A percentile compares a stretch with the other conserved stretches of the same genome.
Evolutionary conservation across 495 filamentous ascomycete genomes (phyloP).

Genomic region (Penicillium fimorum): DNA sequence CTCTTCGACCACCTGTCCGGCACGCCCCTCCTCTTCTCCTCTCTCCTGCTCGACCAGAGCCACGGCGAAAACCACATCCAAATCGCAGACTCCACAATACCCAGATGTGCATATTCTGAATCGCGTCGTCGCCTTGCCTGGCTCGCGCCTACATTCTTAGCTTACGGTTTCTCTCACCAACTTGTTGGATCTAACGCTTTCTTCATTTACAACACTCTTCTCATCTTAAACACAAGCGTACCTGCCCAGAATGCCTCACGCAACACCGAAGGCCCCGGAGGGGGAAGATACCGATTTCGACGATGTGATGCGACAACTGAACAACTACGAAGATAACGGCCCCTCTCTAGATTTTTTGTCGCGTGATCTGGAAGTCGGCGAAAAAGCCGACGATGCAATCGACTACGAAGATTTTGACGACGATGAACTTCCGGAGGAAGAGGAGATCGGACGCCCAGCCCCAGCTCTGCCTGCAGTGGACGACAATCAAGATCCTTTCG

Average conservation of each 20-base stretch:
- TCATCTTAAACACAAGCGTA: background rate
- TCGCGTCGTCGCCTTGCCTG: constrained; percentile 8
- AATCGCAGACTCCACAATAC: background rate
- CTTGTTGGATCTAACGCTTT: background rate
- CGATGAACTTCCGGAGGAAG: constrained; percentile 68
- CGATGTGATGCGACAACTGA: constrained; percentile 51
- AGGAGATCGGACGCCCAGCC: constrained; percentile 35
- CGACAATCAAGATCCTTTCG: constrained; percentile 25
- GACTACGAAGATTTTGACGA: constrained; percentile 88
- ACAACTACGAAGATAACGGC: constrained; percentile 37
- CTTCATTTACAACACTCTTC: background rate
- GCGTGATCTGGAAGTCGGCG: constrained; percentile 57
- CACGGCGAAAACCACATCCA: background rate
- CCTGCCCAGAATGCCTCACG: constrained; percentile 47
- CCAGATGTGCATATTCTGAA: constrained; percentile 16
- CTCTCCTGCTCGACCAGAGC: background rate
- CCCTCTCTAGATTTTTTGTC: constrained; percentile 44
- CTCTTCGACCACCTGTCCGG: constrained; percentile 6
- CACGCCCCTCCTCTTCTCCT: background rate
- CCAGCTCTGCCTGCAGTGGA: constrained; percentile 13
- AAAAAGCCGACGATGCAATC: constrained; percentile 76
- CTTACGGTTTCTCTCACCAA: background rate
- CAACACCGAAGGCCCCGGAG: constrained; percentile 35
- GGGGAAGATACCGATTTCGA: constrained; percentile 47
- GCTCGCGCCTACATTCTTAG: constrained; percentile 8